These are phyloP conservation scores for Suillus plorans DNA, from an alignment of 768 basidiomycete species.

Conservation along the genomic window DNA sequence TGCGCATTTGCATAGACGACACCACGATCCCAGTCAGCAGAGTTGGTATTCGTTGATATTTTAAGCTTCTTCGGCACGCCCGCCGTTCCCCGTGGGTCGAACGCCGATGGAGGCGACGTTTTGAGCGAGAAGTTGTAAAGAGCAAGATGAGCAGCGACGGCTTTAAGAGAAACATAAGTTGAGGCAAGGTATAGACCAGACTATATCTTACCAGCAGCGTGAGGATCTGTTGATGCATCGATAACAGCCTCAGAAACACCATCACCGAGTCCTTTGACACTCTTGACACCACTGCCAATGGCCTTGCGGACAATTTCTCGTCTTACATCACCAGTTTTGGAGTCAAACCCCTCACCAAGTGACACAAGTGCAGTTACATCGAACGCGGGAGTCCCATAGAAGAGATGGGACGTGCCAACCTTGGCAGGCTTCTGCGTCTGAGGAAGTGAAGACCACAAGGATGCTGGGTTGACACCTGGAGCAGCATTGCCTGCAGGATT, in stretches of 20 bases:
- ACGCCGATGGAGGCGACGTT: conserved; percentile 64
- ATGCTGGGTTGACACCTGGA: conserved; percentile 41
- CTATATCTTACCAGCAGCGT: conserved; percentile 62
- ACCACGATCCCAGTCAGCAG: conserved; percentile 70
- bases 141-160: conserved; percentile 77
- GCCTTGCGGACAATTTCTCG: conserved; percentile 72
- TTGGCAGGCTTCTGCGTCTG: conserved; percentile 50
- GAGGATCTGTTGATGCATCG: conserved; percentile 67
- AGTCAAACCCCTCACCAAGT: conserved; percentile 53
- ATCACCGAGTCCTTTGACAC: conserved; percentile 57
- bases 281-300: conserved; percentile 72
- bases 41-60: conserved; percentile 45
- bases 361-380: conserved; percentile 55
- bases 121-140: conserved; percentile 77
- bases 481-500: conserved; percentile 28
- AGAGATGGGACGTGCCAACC: conserved; percentile 62
- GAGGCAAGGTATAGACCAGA: not conserved
- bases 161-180: conserved; percentile 32
- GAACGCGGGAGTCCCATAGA: conserved; percentile 53
- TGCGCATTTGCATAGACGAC: conserved; percentile 73
- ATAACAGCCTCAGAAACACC: conserved; percentile 61
- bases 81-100: conserved; percentile 59
- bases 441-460: conserved; percentile 56
- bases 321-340: conserved; percentile 43
- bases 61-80: conserved; percentile 49